Evolutionary conservation across 805 yeast species (phyloP), one percentile per base, ranked within the genome.

Genomic region (Lipomyces sp.): DNA sequence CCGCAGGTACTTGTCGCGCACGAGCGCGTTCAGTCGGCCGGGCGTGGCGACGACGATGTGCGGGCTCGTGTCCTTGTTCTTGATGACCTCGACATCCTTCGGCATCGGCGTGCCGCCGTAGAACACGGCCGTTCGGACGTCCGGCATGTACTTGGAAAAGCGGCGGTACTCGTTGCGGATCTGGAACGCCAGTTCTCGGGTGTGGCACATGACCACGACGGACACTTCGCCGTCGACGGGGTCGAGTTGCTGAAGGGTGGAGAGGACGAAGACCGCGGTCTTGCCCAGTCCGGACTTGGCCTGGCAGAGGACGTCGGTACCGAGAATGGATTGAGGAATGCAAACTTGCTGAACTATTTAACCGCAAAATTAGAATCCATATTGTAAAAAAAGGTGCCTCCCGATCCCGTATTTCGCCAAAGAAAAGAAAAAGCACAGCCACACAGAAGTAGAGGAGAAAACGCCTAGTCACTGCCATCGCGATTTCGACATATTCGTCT

Each of bases 201-300:
- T 95, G 75, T 93, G 97, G 76, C 98, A 93, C 62, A 91, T 82
- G 42, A 91, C 98, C 65, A 93, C 77, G 49, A 95, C 91, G 47
- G 96, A 81, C 59, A 93, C 85, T 73, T 91, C 98, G 66, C 98
- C 98, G 55, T 95, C 88, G 61, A 91, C 88, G 40, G 98, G 98
- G 67, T 93, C 98, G 66, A 91, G 78, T 75, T 91, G 97, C 74
- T 91, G 98, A 68, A 91, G 79, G 57, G 98, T 91, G 23, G 96
- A 86, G 65, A 91, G 78, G 54, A 91, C 98, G 64, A 91, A 91
- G 50, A 91, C 98, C 40, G 98, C 98, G 53, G 98, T 91, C 72
- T 91, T 91, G 83, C 98, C 98, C 63, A 93, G 79, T 85, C 98
- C 98, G 41, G 98, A 93, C 77, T 93, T 91, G 72, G 98, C 98